A percentile compares a stretch with the other conserved stretches of the same genome.
phyloP scores from a whole-genome alignment of 345 rosid species.

The Laguncularia racemosa region DNA sequence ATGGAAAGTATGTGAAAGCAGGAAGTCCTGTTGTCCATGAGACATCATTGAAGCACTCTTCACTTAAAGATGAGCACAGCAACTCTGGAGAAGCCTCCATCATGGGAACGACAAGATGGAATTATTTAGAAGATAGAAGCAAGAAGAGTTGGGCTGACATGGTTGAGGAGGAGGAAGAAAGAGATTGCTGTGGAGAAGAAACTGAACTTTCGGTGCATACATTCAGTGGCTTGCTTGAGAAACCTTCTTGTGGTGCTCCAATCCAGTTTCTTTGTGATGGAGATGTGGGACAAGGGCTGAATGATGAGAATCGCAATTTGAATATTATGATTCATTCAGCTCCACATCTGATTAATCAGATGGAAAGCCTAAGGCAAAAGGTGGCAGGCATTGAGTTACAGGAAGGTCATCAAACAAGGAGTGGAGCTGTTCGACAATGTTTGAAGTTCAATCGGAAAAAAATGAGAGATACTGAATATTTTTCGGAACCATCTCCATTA shows the following conservation, averaged over 20 bases:
- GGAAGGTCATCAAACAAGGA: neutral
- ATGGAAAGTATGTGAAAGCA: no score
- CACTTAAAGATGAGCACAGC: slow-evolving; percentile 3
- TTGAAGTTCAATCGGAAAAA: slow-evolving; percentile 18
- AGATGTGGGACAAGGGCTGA: slow-evolving; percentile 9
- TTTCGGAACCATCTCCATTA: neutral
- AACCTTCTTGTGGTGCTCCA: neutral
- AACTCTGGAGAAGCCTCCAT: neutral
- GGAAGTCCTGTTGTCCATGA: no score
- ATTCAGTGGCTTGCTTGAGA: neutral
- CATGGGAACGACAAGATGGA: neutral
- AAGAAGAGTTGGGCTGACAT: slow-evolving; percentile 84
- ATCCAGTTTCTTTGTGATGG: no score
- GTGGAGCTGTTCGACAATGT: slow-evolving; percentile 16
- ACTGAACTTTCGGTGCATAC: neutral
- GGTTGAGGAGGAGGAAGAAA: slow-evolving; percentile 72
- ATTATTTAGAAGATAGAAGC: neutral
- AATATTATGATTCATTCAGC: slow-evolving; percentile 18
- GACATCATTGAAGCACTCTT: neutral
- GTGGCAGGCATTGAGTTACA: neutral
- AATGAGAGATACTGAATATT: neutral
- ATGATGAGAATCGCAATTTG: slow-evolving; percentile 35
- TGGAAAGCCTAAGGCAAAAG: slow-evolving; percentile 10
- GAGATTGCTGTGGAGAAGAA: slow-evolving; percentile 9
- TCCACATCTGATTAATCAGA: neutral